phyloP scores from a whole-genome alignment of 2,329 filamentous ascomycete species.

The Botrytis hyacinthi region DNA sequence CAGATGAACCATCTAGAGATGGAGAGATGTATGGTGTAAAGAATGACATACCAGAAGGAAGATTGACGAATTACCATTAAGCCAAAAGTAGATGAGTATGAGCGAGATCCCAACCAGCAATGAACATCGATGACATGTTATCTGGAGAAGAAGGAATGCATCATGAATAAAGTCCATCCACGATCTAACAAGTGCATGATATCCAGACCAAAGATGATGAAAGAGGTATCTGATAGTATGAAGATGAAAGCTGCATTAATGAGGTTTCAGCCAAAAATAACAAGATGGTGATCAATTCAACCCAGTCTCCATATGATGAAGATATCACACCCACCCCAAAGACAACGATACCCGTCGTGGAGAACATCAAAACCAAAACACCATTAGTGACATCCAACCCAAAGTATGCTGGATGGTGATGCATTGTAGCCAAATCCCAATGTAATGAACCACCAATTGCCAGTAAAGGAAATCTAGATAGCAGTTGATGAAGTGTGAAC shows the following conservation, averaged over 20 bases:
- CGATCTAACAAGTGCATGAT: background rate
- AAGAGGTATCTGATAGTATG: background rate
- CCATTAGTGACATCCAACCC: background rate
- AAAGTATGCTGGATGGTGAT: background rate
- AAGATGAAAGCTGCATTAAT: background rate
- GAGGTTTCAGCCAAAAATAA: background rate
- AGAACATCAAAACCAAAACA: background rate
- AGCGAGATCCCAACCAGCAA: background rate
- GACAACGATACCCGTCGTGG: background rate
- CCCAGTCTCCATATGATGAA: background rate
- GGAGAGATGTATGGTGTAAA: background rate
- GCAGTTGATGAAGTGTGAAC: background rate
- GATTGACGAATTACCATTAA: fast-evolving
- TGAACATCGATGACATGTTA: background rate
- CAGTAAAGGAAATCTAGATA: background rate
- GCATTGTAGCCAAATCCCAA: background rate
- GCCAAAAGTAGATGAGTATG: background rate
- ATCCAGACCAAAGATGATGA: background rate
- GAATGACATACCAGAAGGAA: background rate
- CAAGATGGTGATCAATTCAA: background rate
- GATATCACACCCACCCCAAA: background rate
- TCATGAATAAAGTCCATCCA: background rate
- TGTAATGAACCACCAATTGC: background rate
- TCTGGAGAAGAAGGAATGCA: background rate
- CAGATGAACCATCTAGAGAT: background rate